phyloP scores from a whole-genome alignment of 805 yeast species.

The Hanseniaspora valbyensis region DNA sequence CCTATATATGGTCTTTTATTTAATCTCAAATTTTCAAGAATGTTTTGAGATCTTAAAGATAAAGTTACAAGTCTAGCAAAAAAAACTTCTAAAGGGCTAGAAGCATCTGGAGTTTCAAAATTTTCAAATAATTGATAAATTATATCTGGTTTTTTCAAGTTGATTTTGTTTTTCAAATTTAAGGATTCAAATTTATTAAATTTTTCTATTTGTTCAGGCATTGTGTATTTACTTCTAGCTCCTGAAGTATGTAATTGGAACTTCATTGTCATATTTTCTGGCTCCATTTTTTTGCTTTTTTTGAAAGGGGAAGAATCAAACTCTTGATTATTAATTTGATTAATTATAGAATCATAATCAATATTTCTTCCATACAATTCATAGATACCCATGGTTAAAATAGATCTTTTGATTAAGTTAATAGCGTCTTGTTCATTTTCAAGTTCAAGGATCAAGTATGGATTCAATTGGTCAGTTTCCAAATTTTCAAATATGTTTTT shows the following conservation, averaged over 20 bases:
- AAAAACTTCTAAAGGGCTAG: conserved; percentile 46
- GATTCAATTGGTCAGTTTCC: conserved; percentile 46
- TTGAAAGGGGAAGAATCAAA: not conserved
- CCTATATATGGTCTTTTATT: conserved; percentile 80
- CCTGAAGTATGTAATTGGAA: conserved; percentile 69
- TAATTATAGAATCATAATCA: not conserved
- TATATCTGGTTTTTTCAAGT: conserved; percentile 65
- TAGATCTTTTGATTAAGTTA: conserved; percentile 51
- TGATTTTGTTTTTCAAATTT: conserved; percentile 64
- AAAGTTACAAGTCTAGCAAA: conserved; percentile 64
- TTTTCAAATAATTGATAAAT: conserved; percentile 65
- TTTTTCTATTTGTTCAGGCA: conserved; percentile 40
- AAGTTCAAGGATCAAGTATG: conserved; percentile 61
- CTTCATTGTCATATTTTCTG: conserved; percentile 36
- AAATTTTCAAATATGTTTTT: conserved; percentile 41
- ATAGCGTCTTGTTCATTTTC: conserved; percentile 57
- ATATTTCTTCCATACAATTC: conserved; percentile 36
- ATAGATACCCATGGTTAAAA: conserved; percentile 64
- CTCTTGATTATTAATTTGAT: not conserved
- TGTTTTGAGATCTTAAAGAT: conserved; percentile 45
- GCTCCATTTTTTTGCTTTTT: no score
- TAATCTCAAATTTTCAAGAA: conserved; percentile 66
- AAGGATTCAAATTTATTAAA: conserved; percentile 66
- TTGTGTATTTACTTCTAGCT: conserved; percentile 42
- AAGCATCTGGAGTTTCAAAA: conserved; percentile 41